Percentiles rank a stretch among this genome's conserved stretches.
Conservation (phyloP, 257 asterid species). For the Solanum sitiens region DNA sequence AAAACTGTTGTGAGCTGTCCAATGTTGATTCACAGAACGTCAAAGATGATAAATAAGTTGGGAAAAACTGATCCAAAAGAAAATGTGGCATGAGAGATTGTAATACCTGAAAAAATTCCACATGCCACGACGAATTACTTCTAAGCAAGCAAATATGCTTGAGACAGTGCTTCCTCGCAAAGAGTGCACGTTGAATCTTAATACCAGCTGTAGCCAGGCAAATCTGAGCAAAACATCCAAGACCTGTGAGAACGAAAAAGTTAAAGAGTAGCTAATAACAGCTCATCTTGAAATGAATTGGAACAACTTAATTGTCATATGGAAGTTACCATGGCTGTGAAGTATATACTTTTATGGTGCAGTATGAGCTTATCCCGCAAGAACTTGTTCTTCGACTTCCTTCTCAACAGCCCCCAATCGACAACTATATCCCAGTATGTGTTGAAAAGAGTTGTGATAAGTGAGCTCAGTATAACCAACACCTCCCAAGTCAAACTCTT, state of each 20-base stretch:
- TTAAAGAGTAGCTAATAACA: neutral
- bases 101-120: constrained; percentile 90
- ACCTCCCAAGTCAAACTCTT: constrained; percentile 43
- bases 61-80: neutral
- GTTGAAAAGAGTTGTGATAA: constrained; percentile 37
- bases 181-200: constrained; percentile 42
- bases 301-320: neutral
- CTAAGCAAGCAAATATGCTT: constrained; percentile 50
- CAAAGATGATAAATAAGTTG: neutral
- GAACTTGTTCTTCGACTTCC: constrained; percentile 49
- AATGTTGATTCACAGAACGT: neutral
- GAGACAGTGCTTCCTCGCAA: constrained; percentile 41
- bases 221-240: constrained; percentile 62
- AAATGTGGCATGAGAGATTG: neutral
- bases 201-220: constrained; percentile 72
- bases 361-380: constrained; percentile 57
- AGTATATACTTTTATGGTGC: constrained; percentile 45
- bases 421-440: constrained; percentile 81
- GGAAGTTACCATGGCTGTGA: constrained; percentile 49
- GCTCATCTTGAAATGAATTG: neutral
- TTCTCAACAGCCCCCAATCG: constrained; percentile 78
- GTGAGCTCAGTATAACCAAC: constrained; percentile 54
- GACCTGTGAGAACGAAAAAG: constrained; percentile 28
- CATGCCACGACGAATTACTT: constrained; percentile 75
- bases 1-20: neutral